Base-by-base conservation (phyloP, 257 asterid species). In the Apocynum venetum region DNA sequence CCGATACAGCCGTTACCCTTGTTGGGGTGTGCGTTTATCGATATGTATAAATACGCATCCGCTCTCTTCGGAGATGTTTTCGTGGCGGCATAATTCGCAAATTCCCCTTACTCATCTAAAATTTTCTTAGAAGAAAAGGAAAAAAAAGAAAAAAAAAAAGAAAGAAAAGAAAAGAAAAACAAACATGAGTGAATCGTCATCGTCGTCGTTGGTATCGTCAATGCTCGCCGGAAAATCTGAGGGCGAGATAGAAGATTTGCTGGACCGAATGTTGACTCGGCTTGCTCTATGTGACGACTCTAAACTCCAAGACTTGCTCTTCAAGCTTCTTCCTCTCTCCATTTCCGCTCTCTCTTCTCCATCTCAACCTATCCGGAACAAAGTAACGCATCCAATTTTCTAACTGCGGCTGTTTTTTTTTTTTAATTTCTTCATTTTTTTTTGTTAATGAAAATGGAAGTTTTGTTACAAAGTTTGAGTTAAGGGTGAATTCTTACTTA, bases 231-330 rank as follows among this genome's bases (percentile, higher is more conserved):
- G 97, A 31, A 95, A 93, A 85, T 83, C 94, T 13, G 96, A 90
- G 60, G 85, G 70, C 61, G 94, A 95, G 84, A 93, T 76, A 73
- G 97, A 84, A 81, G 99, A 95, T 52, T 87, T 95, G 71, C 84
- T 95, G 65, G 99, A 95, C 83, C 84, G 98, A 77, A 87, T 93
- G 96, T 88, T 95, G 9, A 95, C 99, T 71, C 92, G 99, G 51
- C 84, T 95, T 74, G 99, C 99, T 57, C 94, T 95, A 5, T 95
- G 96, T 83, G 98, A 95, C 73, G 98, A 93, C 83, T 85, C 94
- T 0, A 93, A 91, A 78, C 90, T 95, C 52, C 97, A 90, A 79
- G 96, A 87, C 91, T 90, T 95, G 91, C 96, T 95, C 83, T 88
- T 84, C 85, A 91, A 86, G 88, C 89, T 95, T 89, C 97, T 95